Percentiles rank a stretch among this genome's conserved stretches.
These are phyloP conservation scores for Petunia secreta DNA, from an alignment of 257 asterid species.

Conservation along the genomic window DNA sequence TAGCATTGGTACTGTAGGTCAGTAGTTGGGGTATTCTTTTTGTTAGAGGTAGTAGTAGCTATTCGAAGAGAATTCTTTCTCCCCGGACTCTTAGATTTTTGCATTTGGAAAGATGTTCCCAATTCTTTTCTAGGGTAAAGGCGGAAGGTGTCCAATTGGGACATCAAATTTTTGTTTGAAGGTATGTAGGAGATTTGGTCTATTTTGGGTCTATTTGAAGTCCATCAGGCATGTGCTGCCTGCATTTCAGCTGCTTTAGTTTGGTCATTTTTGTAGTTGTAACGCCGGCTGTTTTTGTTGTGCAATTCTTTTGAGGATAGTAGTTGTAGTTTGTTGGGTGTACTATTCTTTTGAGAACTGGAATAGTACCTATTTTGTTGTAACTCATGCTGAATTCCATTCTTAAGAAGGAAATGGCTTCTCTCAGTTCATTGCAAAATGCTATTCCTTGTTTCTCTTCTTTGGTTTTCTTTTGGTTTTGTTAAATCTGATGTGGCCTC, in stretches of 20 bases:
- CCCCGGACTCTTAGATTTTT: constrained; percentile 18
- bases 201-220: neutral
- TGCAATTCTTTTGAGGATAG: constrained; percentile 34
- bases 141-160: constrained; percentile 23
- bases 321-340: constrained; percentile 23
- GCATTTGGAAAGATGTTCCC: constrained; percentile 29
- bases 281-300: constrained; percentile 12
- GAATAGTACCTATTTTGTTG: constrained; percentile 31
- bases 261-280: neutral
- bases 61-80: constrained; percentile 15
- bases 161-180: constrained; percentile 16
- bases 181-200: constrained; percentile 19
- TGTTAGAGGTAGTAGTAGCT: constrained; percentile 27
- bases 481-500: neutral
- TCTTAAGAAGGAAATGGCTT: constrained; percentile 12
- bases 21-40: constrained; percentile 34
- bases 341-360: constrained; percentile 26
- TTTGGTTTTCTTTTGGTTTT: neutral
- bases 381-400: constrained; percentile 20
- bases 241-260: constrained; percentile 1
- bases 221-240: constrained; percentile 8
- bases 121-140: constrained; percentile 38
- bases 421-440: neutral
- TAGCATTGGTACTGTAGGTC: constrained; percentile 71
- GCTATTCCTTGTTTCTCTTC: neutral